Evolutionary conservation across 2,329 filamentous ascomycete species (phyloP), one percentile per base, ranked within the genome.

Genomic region (Proliferodiscus dingleyae): DNA sequence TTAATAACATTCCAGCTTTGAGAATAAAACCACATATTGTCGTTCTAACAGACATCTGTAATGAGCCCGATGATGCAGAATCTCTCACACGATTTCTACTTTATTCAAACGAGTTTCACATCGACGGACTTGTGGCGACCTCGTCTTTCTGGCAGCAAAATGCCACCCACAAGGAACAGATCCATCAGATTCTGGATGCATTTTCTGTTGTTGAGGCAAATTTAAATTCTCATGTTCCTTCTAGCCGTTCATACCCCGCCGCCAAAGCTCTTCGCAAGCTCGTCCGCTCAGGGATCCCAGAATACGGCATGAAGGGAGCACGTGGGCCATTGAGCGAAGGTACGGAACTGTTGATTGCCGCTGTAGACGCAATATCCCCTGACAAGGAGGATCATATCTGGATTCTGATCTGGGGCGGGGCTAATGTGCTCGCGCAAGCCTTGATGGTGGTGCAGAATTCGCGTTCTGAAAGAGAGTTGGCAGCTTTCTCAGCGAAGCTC

Each of bases 391-490:
- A n/a, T n/a, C n/a, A n/a, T n/a, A n/a, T n/a, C n/a, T n/a, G n/a
- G n/a, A n/a, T n/a, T n/a, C n/a, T n/a, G n/a, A n/a, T n/a, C n/a
- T n/a, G n/a, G n/a, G 69, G 69, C 21, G 70, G 70, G 15, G 66
- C 67, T 9, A 72, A 72, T 47, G 64, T 65, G 1, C 63, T 73
- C 4, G 70, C 69, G 6, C 63, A 68, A 38, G 66, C 66, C n/a
- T n/a, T n/a, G n/a, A n/a, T n/a, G n/a, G n/a, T n/a, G 2, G 56
- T 73, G 8, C 53, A 64, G 11, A 61, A 65, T 18, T 61, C 65
- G 34, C 64, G 19, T 50, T 57, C 24, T 50, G 58, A 4, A 61
- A 55, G 48, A 45, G 57, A 1, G 45, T 61, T 0, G 53, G 59
- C 3, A 43, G 46, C n/a, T 0, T 61, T 71, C 24, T 52, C 62